phyloP scores from a whole-genome alignment of 495 filamentous ascomycete genomes.

The Clohesyomyces aquaticus region DNA sequence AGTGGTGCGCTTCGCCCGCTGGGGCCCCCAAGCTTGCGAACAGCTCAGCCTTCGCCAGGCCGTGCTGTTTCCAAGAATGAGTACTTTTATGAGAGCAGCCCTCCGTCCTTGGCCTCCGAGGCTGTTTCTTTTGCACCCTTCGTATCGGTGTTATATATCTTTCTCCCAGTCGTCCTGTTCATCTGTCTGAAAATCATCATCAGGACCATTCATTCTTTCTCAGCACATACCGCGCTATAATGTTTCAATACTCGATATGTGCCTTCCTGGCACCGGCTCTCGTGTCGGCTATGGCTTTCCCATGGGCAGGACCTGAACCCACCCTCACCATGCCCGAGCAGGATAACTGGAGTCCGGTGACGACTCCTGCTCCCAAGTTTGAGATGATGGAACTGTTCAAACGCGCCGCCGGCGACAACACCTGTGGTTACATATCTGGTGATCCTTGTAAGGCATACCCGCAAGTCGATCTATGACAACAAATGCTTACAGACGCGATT shows the following conservation, averaged over 20 bases:
- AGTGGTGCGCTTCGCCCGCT: conserved; percentile 5
- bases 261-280: conserved; percentile 37
- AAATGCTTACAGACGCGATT: conserved; percentile 9
- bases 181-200: background rate
- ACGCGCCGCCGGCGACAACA: conserved; percentile 24
- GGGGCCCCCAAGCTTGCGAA: background rate
- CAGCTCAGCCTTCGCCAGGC: conserved; percentile 22
- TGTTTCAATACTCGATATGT: conserved; percentile 32
- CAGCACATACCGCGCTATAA: conserved; percentile 8
- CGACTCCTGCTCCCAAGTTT: conserved; percentile 27
- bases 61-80: background rate
- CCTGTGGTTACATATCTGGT: conserved; percentile 35
- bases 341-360: conserved; percentile 37
- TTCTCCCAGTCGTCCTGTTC: background rate
- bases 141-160: background rate
- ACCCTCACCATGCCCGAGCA: conserved; percentile 26
- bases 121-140: background rate
- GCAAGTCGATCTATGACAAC: background rate
- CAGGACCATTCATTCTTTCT: conserved; percentile 1
- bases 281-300: conserved; percentile 33
- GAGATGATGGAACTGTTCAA: conserved; percentile 34
- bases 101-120: background rate
- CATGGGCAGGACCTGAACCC: conserved; percentile 31
- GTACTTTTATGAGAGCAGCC: conserved; percentile 15
- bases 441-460: conserved; percentile 7